A percentile compares a stretch with the other conserved stretches of the same genome.
phyloP scores from a whole-genome alignment of 2,329 filamentous ascomycete genomes.

The Aspergillus phoenicis region DNA sequence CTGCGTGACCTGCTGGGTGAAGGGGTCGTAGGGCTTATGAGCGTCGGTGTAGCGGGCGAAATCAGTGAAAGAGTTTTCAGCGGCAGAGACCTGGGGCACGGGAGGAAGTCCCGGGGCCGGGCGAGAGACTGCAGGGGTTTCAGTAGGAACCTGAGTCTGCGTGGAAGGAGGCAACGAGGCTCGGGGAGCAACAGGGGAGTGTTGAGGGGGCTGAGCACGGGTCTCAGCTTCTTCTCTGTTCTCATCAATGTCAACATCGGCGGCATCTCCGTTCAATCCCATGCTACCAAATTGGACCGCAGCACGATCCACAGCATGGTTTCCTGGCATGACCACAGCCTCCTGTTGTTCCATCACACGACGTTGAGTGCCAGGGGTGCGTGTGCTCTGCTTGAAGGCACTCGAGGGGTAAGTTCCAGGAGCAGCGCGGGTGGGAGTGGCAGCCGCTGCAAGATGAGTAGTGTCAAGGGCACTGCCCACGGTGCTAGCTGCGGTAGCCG shows the following conservation, averaged over 20 bases:
- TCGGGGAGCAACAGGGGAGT: constrained; percentile 85
- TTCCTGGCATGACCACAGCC: constrained; percentile 96
- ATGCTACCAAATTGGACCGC: constrained; percentile 97
- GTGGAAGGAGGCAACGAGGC: constrained; percentile 76
- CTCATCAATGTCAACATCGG: constrained; percentile 74
- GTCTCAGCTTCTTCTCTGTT: constrained; percentile 96
- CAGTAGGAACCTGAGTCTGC: constrained; percentile 40
- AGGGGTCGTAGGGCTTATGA: constrained; percentile 86
- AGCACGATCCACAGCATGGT: constrained; percentile 89
- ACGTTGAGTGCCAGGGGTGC: constrained; percentile 79
- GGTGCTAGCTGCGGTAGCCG: constrained; percentile 85
- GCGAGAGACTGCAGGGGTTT: constrained; percentile 54
- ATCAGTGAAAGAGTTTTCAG: constrained; percentile 52
- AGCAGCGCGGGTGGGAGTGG: constrained; percentile 58
- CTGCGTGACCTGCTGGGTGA: constrained; percentile 70
- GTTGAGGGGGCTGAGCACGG: constrained; percentile 85
- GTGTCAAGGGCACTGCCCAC: constrained; percentile 83
- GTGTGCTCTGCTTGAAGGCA: constrained; percentile 72
- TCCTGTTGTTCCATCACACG: constrained; percentile 93
- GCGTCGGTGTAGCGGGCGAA: constrained; percentile 58
- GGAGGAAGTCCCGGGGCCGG: constrained; percentile 65
- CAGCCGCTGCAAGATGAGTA: constrained; percentile 58
- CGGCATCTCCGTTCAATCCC: constrained; percentile 72
- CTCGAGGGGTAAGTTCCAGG: constrained; percentile 77
- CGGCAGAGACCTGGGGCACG: constrained; percentile 56